Base-by-base conservation (phyloP, 805 yeast genomes). In the Ogataea paraovalis region DNA sequence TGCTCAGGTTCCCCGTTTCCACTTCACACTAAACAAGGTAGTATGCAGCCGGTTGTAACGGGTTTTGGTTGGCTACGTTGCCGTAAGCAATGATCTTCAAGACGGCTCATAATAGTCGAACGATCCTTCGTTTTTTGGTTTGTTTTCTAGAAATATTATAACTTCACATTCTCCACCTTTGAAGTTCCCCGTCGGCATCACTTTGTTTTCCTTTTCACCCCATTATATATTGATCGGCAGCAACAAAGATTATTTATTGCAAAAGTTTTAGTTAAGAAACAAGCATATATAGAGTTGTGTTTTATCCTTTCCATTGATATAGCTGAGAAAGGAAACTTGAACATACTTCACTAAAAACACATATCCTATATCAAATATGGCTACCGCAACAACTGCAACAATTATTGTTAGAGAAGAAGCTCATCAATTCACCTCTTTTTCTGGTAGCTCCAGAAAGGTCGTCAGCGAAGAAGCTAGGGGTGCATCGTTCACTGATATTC, bases 401-500 rank as follows among this genome's bases (percentile, higher is more conserved):
- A 27, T 37, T 2, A 39, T 8, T 19, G 37, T 43, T 3, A 19
- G 36, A 22, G 39, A 33, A 19, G 46, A 36, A 36, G 22, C 44
- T 4, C 38, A 37, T 34, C 54, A 53, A 12, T 53, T 53, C 42
- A 53, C 55, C 5, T 53, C 57, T 2, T 53, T 53, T 28, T 39
- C 50, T 7, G 57, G 57, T 6, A 47, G 43, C 25, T 34, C 42
- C 3, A 36, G 55, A 18, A 22, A 41, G 16, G 53, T 51, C 2
- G 23, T 51, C 19, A 44, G 52, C 19, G 57, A 53, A 34, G 44
- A 49, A 34, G 55, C 55, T 16, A 45, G 55, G 18, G 46, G 40
- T n/a, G 55, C 57, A 13, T 38, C 49, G 1, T 45, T 46, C 41
- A 45, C 51, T n/a, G 57, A 53, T 27, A 53, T 51, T 43, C 55